Evolutionary conservation across 257 asterid species (phyloP), one percentile per base, ranked within the genome.

Genomic region (Solanum sejunctum): DNA sequence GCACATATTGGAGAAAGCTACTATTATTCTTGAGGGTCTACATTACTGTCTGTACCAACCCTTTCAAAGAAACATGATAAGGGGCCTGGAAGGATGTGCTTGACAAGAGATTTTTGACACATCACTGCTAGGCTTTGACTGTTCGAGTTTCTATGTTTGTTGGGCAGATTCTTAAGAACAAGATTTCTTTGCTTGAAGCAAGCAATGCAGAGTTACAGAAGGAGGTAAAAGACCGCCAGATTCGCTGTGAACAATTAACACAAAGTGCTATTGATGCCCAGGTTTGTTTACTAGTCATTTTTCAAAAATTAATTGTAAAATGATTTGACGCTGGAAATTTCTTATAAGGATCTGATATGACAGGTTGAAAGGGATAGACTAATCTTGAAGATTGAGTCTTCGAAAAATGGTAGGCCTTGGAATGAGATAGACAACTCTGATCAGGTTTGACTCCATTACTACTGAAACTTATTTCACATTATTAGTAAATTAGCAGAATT

Each of bases 291-390:
- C 41, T 15, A n/a, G 69, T 39, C 8, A 17, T 26, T 16, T 52
- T 45, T 83, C 20, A 52, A 16, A 58, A 49, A 17, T 51, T 23
- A 64, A 26, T 36, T 67, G 56, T 12, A 8, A 49, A 54, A 67
- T 52, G 32, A 58, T 47, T 36, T 12, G 5, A 41, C 15, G 18
- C n/a, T 69, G 45, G 45, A 57, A 63, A 57, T 54, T 12, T 18
- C 80, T 88, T 45, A 64, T 23, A 12, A 18, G 66, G 49, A 82
- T 49, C 10, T 82, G 36, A 12, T 85, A 66, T 87, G 56, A 86
- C 90, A 96, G 98, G 93, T 93, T 88, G 98, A 97, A 90, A 91
- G 95, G 81, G 99, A 97, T 85, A 92, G 91, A 43, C 91, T 97
- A 51, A 39, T 94, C 7, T 86, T 92, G 93, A 93, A 89, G 88